Percentiles rank a stretch among this genome's conserved stretches.
These are phyloP conservation scores for Glebionis coronaria DNA, from an alignment of 129 eudicot species.

Conservation along the genomic window DNA sequence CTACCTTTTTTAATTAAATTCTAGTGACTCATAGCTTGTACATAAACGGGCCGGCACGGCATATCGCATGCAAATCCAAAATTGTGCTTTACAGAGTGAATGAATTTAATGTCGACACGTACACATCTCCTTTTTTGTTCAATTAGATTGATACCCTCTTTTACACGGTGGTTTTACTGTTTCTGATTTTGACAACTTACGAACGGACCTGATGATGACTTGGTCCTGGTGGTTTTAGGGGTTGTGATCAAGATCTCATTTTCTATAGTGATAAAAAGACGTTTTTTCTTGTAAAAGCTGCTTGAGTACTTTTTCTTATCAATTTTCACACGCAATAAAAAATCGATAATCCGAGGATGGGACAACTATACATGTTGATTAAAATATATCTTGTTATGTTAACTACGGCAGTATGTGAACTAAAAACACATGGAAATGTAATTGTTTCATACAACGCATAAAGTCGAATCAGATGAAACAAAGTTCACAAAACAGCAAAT, in stretches of 20 bases:
- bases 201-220: constrained; percentile 4
- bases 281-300: not conserved
- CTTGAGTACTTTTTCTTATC: no score
- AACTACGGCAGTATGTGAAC: no score
- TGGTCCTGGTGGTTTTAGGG: not conserved
- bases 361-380: no score
- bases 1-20: not conserved
- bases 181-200: constrained; percentile 8
- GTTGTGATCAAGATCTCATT: no score
- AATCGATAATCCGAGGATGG: constrained; percentile 3
- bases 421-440: no score
- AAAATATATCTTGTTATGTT: no score
- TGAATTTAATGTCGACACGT: not conserved
- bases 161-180: constrained; percentile 3
- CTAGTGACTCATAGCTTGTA: not conserved
- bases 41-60: not conserved
- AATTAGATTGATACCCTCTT: constrained; percentile 33
- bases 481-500: no score
- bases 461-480: no score
- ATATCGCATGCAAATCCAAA: constrained; percentile 16
- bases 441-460: no score
- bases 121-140: not conserved
- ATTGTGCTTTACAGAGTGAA: constrained; percentile 7
- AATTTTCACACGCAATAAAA: not conserved
- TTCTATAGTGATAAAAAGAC: no score